phyloP scores from a whole-genome alignment of 192 early-diverging fungal genomes.

The Coemansia sp. region DNA sequence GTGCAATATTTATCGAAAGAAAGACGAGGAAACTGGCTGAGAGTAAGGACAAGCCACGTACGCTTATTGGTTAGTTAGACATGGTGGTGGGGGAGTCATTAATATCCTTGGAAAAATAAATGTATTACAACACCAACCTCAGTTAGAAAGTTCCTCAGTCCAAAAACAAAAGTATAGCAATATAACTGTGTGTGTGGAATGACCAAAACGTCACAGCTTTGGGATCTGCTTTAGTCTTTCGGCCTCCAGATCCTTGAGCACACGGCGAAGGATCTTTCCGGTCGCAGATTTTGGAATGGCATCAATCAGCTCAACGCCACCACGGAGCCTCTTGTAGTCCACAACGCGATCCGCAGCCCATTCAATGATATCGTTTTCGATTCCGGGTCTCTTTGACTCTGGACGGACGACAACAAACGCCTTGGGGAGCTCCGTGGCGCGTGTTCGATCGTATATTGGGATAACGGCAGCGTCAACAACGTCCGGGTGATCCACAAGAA shows the following conservation, averaged over 20 bases:
- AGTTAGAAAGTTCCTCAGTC: no score
- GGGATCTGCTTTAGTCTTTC: constrained; percentile 13
- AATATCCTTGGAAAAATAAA: no score
- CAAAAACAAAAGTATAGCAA: no score
- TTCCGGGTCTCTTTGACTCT: constrained; percentile 33
- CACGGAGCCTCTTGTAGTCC: constrained; percentile 75
- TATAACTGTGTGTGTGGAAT: no score
- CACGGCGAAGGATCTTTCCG: constrained; percentile 81
- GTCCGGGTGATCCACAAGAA: constrained; percentile 66
- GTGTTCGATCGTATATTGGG: constrained; percentile 60
- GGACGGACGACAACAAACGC: constrained; percentile 75
- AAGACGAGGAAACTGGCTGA: constrained; percentile 31
- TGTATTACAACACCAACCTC: no score
- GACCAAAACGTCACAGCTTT: constrained; percentile 14
- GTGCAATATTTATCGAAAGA: constrained; percentile 26
- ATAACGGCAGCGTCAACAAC: constrained; percentile 72
- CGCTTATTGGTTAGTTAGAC: constrained; percentile 23
- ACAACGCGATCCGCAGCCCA: constrained; percentile 67
- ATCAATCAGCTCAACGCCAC: constrained; percentile 71
- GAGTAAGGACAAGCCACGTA: constrained; percentile 47
- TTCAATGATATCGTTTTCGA: constrained; percentile 35
- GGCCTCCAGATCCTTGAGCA: constrained; percentile 53
- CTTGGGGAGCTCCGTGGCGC: constrained; percentile 73
- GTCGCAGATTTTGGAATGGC: constrained; percentile 78
- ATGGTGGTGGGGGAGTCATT: no score